Conservation (phyloP, 2,329 filamentous ascomycete genomes). For the Fusarium dlaminii region DNA sequence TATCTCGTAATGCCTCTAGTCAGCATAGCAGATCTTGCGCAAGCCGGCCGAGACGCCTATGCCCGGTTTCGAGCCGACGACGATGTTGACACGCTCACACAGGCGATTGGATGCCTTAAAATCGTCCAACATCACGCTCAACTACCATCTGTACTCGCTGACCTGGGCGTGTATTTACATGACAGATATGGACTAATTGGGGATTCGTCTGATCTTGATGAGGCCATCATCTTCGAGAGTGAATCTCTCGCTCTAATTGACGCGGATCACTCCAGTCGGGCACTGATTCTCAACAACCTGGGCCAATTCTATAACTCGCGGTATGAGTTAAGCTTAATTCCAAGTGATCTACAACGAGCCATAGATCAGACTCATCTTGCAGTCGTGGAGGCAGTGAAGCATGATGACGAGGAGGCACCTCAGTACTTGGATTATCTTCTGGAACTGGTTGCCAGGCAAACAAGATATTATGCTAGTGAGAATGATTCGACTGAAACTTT, state of each 20-base stretch:
- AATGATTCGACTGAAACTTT: neutral
- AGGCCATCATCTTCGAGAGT: neutral
- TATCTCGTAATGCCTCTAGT: neutral
- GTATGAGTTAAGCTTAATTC: rapidly evolving
- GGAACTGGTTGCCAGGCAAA: neutral
- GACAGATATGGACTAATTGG: neutral
- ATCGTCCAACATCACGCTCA: neutral
- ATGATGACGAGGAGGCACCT: neutral
- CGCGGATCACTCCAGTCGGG: neutral
- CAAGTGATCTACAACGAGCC: neutral
- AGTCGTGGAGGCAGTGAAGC: neutral
- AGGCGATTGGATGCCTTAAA: neutral
- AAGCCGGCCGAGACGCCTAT: neutral
- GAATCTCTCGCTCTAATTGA: neutral
- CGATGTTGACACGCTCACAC: neutral
- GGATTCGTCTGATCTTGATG: neutral
- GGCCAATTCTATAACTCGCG: neutral
- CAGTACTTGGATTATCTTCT: neutral
- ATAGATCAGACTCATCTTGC: neutral
- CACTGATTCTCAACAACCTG: neutral
- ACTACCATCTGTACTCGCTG: neutral
- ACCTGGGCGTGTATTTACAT: neutral
- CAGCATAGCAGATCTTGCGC: neutral
- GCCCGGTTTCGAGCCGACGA: neutral
- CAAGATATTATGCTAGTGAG: neutral